phyloP scores from a whole-genome alignment of 2,329 filamentous ascomycete species.

The Bipolaris oryzae region DNA sequence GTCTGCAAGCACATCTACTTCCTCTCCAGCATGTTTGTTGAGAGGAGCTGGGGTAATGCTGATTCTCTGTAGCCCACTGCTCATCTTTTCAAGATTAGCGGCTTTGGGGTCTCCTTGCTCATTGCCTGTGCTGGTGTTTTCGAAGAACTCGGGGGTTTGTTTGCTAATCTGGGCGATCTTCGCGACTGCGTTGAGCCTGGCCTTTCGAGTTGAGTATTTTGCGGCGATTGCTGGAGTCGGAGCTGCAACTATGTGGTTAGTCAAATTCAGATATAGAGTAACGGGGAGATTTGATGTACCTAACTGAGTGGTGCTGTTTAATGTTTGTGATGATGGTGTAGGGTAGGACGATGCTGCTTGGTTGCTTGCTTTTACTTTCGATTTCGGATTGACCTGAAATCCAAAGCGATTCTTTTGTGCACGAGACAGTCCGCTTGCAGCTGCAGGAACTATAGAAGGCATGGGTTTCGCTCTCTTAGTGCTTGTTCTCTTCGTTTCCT shows the following conservation, averaged over 20 bases:
- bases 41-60: no score
- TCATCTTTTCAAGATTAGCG: no score
- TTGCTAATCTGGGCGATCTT: not conserved
- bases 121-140: no score
- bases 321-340: not conserved
- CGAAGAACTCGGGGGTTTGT: not conserved
- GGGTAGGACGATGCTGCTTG: not conserved
- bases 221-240: not conserved
- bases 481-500: not conserved
- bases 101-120: no score
- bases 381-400: not conserved
- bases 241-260: no score
- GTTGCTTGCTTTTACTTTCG: not conserved
- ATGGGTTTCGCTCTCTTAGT: not conserved
- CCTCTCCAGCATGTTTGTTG: not conserved
- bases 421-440: not conserved
- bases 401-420: not conserved
- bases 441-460: not conserved
- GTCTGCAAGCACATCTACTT: not conserved
- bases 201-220: not conserved
- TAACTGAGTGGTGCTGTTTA: not conserved
- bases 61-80: no score
- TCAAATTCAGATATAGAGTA: no score
- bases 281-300: not conserved
- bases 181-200: not conserved